phyloP scores from a whole-genome alignment of 257 asterid species.

The Plantago elongata region DNA sequence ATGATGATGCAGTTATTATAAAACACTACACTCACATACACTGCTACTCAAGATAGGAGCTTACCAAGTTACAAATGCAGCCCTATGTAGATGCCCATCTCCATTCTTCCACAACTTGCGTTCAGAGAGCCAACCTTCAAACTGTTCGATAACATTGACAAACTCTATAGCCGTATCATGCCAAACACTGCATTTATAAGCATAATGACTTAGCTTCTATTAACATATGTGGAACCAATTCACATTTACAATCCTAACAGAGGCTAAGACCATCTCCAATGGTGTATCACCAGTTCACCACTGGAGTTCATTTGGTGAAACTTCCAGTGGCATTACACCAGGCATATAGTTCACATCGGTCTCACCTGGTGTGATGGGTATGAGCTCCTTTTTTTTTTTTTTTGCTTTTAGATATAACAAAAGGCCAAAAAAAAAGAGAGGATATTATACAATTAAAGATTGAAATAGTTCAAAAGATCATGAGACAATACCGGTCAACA shows the following conservation, averaged over 20 bases:
- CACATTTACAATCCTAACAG: neutral
- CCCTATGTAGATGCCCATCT: conserved; percentile 48
- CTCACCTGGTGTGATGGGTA: too few species aligned
- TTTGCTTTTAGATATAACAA: too few species aligned
- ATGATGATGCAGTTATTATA: neutral
- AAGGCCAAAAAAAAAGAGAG: too few species aligned
- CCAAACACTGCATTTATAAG: conserved; percentile 68
- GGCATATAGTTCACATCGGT: too few species aligned
- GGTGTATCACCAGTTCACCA: too few species aligned
- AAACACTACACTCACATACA: neutral
- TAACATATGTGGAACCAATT: neutral
- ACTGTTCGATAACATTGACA: conserved; percentile 68
- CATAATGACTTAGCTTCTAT: conserved; percentile 8
- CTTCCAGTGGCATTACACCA: too few species aligned
- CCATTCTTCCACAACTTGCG: conserved; percentile 42
- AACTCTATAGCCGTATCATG: conserved; percentile 86
- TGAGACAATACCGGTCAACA: conserved; percentile 66
- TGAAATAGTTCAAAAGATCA: conserved; percentile 3
- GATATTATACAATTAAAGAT: too few species aligned
- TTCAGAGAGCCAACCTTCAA: conserved; percentile 66
- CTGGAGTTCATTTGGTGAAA: too few species aligned
- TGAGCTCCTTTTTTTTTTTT: too few species aligned
- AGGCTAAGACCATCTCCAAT: too few species aligned
- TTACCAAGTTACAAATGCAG: conserved; percentile 96
- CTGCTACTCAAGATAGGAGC: conserved; percentile 16